Percentiles rank a stretch among this genome's conserved stretches.
These are phyloP conservation scores for Solanum sejunctum DNA, from an alignment of 257 asterid species.

Conservation along the genomic window DNA sequence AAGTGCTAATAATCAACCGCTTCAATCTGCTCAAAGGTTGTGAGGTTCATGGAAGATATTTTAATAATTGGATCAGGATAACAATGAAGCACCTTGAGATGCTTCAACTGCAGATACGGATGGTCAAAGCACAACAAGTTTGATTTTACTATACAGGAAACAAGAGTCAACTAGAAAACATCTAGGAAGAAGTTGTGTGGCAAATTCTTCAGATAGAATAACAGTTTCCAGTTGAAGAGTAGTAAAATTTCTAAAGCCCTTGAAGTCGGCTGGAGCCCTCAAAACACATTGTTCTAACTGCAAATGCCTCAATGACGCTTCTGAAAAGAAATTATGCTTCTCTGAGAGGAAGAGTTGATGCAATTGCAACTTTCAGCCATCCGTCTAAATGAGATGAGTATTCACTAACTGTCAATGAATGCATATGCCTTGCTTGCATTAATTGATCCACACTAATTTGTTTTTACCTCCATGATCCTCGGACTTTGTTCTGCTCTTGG, in stretches of 20 bases:
- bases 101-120: neutral
- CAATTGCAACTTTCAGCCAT: neutral
- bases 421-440: neutral
- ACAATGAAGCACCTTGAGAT: neutral
- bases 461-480: no score
- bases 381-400: neutral
- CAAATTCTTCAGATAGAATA: neutral
- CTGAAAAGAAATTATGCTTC: neutral
- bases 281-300: neutral
- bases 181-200: neutral
- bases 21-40: neutral
- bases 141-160: no score
- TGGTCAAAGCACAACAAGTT: neutral
- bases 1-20: no score
- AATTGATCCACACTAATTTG: neutral
- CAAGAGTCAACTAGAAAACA: neutral
- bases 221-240: neutral
- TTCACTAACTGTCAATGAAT: neutral
- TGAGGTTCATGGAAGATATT: neutral
- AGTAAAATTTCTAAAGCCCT: neutral
- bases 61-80: no score
- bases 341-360: neutral
- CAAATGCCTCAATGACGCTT: neutral
- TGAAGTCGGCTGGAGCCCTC: neutral
- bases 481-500: no score